Base-by-base conservation (phyloP, 2,329 filamentous ascomycete species). In the Fusarium ramigenum region DNA sequence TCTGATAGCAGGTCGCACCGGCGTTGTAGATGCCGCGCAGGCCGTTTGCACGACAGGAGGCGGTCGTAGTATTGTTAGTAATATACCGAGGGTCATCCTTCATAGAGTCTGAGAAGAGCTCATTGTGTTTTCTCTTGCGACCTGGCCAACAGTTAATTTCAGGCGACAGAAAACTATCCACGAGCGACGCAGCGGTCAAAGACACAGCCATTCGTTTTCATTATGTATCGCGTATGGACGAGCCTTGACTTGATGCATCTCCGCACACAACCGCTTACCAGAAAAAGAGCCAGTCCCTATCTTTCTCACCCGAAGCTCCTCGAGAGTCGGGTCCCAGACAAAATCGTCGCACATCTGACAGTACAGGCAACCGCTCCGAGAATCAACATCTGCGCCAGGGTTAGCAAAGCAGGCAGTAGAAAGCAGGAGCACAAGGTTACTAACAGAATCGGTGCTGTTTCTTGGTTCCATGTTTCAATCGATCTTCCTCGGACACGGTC, bases 1-100 rank as follows among this genome's bases (percentile, higher is more conserved):
- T 97, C 88, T 98, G 96, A 83, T 98, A 99, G 85, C 96, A 99
- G 16, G 96, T 98, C 66, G 97, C 95, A n/a, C 96, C 96, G 81
- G 97, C 96, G 79, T 98, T 99, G 83, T 97, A 98, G 69, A 99
- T 92, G 37, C 96, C 96, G 40, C 96, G 91, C 43, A 98, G 89
- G 15, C 96, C 96, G 75, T 93, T 95, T 23, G 94, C 95, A 63
- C 93, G 91, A 80, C 96, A 98, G 18, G 94, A 93, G 11, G 93
- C 92, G 64, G 91, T 89, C 34, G 89, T 92, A 18, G 95, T 95
- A 79, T 98, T 97, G 68, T 87, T 87, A 44, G 91, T 88, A 72
- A 97, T 92, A 77, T 93, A 95, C 62, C 90, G 87, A 64, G 94
- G 90, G 72, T 96, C 93, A 66, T 95, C 93, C 74, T 90, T 91